phyloP scores from a whole-genome alignment of 495 filamentous ascomycete genomes.

The Tricharina praecox region DNA sequence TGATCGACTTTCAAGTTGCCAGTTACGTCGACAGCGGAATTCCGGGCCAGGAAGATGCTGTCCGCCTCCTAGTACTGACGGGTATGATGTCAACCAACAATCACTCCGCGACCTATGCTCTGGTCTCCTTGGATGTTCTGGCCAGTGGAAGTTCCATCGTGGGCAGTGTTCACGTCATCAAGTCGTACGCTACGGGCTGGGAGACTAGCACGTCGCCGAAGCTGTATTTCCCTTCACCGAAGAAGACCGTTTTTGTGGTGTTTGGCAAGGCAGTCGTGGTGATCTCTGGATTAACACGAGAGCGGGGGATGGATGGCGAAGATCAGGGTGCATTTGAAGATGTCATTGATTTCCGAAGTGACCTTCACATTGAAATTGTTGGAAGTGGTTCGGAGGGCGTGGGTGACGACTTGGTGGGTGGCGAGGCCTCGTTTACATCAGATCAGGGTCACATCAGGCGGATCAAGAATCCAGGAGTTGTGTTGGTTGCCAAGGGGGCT shows the following conservation, averaged over 20 bases:
- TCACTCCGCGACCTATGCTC: conserved; percentile 22
- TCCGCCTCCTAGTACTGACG: conserved; percentile 20
- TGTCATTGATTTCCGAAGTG: conserved; percentile 59
- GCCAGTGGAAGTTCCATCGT: conserved; percentile 27
- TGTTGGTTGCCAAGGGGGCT: conserved; percentile 61
- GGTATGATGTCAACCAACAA: conserved; percentile 11
- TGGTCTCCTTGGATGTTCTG: conserved; percentile 27
- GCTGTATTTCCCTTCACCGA: conserved; percentile 60
- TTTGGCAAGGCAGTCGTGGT: conserved; percentile 61
- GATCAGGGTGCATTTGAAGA: conserved; percentile 51
- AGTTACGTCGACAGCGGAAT: not conserved
- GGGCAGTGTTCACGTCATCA: conserved; percentile 43
- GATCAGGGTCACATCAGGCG: conserved; percentile 28
- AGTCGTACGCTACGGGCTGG: conserved; percentile 37
- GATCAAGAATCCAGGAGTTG: conserved; percentile 43
- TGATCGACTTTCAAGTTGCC: conserved; percentile 1
- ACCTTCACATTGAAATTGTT: conserved; percentile 41
- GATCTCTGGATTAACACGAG: conserved; percentile 38
- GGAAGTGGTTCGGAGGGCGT: conserved; percentile 43
- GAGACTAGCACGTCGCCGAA: conserved; percentile 39
- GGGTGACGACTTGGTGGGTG: conserved; percentile 25
- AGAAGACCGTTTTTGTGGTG: conserved; percentile 63
- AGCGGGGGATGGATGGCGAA: conserved; percentile 9
- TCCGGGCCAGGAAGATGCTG: conserved; percentile 3
- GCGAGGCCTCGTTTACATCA: conserved; percentile 28